Percentiles rank a stretch among this genome's conserved stretches.
Conservation (phyloP, 306 rosid genomes). For the Lathyrus aphaca region DNA sequence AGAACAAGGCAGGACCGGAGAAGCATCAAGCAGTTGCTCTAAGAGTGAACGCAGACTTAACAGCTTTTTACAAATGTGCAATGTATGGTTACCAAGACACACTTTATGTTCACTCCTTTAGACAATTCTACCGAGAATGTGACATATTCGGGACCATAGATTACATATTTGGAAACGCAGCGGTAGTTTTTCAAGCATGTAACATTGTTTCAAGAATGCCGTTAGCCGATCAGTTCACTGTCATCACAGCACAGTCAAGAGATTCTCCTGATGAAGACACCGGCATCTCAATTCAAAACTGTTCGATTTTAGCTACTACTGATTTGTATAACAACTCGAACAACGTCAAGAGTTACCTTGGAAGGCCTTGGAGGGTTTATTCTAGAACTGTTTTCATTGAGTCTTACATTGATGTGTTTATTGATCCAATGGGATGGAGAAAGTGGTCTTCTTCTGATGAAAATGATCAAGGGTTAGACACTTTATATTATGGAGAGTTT, state of each 20-base stretch:
- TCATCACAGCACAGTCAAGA: conserved; percentile 72
- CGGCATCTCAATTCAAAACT: conserved; percentile 79
- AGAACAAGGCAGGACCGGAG: conserved; percentile 72
- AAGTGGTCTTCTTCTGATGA: conserved; percentile 47
- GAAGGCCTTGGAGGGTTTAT: conserved; percentile 72
- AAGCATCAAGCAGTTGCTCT: conserved; percentile 80
- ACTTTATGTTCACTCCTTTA: conserved; percentile 69
- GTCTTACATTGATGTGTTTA: conserved; percentile 63
- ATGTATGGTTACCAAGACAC: conserved; percentile 74
- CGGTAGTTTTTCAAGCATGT: conserved; percentile 65
- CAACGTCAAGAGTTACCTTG: conserved; percentile 64
- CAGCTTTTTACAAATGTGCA: conserved; percentile 64
- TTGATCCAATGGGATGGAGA: conserved; percentile 70
- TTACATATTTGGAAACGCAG: conserved; percentile 82
- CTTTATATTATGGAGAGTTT: conserved; percentile 75
- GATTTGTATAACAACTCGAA: conserved; percentile 47
- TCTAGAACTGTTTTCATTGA: conserved; percentile 61
- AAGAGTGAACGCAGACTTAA: conserved; percentile 73
- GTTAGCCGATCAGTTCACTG: conserved; percentile 61
- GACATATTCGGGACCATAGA: conserved; percentile 77
- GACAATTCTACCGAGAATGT: conserved; percentile 87
- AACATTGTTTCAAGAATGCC: conserved; percentile 63
- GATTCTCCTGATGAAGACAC: conserved; percentile 64
- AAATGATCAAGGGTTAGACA: conserved; percentile 44
- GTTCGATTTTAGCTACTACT: conserved; percentile 58